phyloP scores from a whole-genome alignment of 2,329 filamentous ascomycete species.

The Talaromyces islandicus region DNA sequence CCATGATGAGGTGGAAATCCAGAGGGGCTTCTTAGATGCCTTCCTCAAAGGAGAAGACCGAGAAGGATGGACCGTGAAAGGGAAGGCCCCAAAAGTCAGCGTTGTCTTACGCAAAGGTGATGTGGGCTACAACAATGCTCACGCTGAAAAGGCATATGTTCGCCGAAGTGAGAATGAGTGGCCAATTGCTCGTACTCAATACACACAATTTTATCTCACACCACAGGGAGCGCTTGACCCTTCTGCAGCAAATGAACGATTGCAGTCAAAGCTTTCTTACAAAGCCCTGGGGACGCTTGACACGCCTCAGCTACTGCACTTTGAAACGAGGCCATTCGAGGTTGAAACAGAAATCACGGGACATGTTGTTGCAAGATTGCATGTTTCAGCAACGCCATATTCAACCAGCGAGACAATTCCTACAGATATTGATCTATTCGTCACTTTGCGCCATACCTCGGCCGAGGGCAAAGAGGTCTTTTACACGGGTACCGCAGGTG shows the following conservation, averaged over 20 bases:
- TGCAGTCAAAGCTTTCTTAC: conserved; percentile 46
- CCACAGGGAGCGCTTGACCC: conserved; percentile 18
- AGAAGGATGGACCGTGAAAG: not conserved
- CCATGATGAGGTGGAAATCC: not conserved
- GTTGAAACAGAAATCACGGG: not conserved
- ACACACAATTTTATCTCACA: conserved; percentile 50
- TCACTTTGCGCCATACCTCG: conserved; percentile 50
- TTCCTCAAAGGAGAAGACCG: not conserved
- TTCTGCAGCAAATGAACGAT: not conserved
- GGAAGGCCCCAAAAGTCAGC: conserved; percentile 15
- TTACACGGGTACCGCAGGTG: conserved; percentile 52
- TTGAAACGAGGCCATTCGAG: conserved; percentile 39
- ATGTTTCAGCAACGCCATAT: conserved; percentile 62
- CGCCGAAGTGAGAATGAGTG: not conserved
- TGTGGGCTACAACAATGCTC: not conserved
- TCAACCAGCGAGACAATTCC: conserved; percentile 50
- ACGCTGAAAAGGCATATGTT: not conserved
- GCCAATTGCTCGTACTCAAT: not conserved
- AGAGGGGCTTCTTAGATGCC: not conserved
- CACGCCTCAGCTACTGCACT: conserved; percentile 50
- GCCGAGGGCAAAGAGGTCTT: conserved; percentile 47
- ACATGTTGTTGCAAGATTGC: conserved; percentile 45
- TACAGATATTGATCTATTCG: conserved; percentile 49
- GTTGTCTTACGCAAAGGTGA: not conserved
- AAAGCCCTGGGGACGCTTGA: conserved; percentile 54